Evolutionary conservation across 768 basidiomycete genomes (phyloP), one percentile per base, ranked within the genome.

Genomic region (Polyporus arcularius): DNA sequence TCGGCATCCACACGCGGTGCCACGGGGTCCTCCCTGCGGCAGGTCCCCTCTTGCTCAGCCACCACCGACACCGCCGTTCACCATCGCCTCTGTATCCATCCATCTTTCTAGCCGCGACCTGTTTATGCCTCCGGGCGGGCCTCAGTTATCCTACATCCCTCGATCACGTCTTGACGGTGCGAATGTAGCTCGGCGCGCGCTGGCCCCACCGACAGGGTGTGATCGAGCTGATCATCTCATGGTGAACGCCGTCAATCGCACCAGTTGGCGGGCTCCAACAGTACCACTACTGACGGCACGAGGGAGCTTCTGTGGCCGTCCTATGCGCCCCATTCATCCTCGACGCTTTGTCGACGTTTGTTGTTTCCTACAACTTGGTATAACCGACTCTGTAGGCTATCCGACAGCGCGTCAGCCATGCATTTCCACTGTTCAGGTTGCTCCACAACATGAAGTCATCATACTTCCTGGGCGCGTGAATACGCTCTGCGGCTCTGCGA

Each of bases 11-110:
- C 60, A 53, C 60, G 50, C 54, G 45, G 45, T 56, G 55, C 60
- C 60, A 61, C 60, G 55, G 55, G 60, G 50, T 53, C 60, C 50
- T 49, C 61, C 56, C 38, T 26, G 51, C 31, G 53, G 35, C 35
- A 1, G 35, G 35, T 16, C 38, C 38, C 47, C 32, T n/a, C 35
- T 47, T 46, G 39, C 46, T 16, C 39, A 7, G 32, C 53, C 18
- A 40, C n/a, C 31, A 11, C 16, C 1, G 47, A 26, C 41, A 28
- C n/a, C 10, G 11, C 10, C n/a, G 21, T 26, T 26, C 21, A 26
- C 21, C 21, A 26, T 26, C 21, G 21, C 21, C 21, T 26, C 21
- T 26, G 11, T 40, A 32, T 21, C 35, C 10, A 35, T 18, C 46
- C 59, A n/a, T 49, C 40, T 12, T 30, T 4, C 41, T 26, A 43